phyloP scores from a whole-genome alignment of 768 basidiomycete genomes.

The Tylopilus sp. region DNA sequence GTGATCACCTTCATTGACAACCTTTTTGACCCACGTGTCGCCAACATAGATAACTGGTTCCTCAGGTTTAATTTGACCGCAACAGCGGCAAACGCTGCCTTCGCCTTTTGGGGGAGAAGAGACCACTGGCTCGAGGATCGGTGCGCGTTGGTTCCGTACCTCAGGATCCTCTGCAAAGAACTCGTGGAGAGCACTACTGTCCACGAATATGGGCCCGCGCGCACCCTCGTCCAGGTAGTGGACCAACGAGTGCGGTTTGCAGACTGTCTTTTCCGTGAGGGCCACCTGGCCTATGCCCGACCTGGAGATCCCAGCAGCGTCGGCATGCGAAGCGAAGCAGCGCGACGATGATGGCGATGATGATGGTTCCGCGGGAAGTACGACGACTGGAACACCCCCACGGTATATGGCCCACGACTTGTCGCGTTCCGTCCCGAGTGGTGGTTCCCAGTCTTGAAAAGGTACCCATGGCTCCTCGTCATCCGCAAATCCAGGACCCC shows the following conservation, averaged over 20 bases:
- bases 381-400: neutral
- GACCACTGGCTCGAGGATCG: slow-evolving; percentile 4
- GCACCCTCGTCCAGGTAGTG: slow-evolving; percentile 22
- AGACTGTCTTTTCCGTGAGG: neutral
- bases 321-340: too few species aligned
- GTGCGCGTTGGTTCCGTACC: slow-evolving; percentile 4
- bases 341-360: too few species aligned
- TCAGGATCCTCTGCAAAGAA: slow-evolving; percentile 4
- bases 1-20: neutral
- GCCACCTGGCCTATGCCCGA: slow-evolving; percentile 6
- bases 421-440: neutral
- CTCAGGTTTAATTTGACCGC: neutral
- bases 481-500: slow-evolving; percentile 3
- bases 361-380: slow-evolving; percentile 9
- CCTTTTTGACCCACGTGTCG: slow-evolving; percentile 18
- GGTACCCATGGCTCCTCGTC: slow-evolving; percentile 21
- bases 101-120: slow-evolving; percentile 15
- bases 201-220: slow-evolving; percentile 18
- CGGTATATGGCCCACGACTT: neutral
- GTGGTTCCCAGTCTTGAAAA: slow-evolving; percentile 1
- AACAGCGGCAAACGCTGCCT: slow-evolving; percentile 12
- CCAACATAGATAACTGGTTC: slow-evolving; percentile 16
- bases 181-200: neutral
- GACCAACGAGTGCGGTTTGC: neutral
- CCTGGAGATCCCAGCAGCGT: neutral